phyloP scores from a whole-genome alignment of 345 rosid species.

The Linum lewisii region DNA sequence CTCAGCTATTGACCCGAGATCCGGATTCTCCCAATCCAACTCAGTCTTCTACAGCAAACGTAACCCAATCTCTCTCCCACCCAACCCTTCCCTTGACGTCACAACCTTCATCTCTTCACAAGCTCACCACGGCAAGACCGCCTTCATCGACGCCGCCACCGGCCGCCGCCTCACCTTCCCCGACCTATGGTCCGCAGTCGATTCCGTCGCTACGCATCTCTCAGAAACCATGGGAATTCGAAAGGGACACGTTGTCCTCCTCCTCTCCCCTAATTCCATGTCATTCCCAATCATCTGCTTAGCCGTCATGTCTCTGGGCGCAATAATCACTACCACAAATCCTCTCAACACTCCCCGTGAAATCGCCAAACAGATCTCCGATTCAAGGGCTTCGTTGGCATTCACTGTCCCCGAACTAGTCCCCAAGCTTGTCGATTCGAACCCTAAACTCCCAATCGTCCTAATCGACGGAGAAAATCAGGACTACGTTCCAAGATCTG shows the following conservation, averaged over 20 bases:
- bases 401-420: constrained; percentile 51
- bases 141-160: constrained; percentile 79
- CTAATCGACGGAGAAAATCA: constrained; percentile 38
- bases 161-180: constrained; percentile 53
- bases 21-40: constrained; percentile 57
- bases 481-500: background rate
- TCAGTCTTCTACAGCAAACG: constrained; percentile 70
- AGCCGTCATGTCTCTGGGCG: constrained; percentile 90
- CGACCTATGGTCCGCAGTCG: constrained; percentile 68
- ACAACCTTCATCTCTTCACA: constrained; percentile 75
- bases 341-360: constrained; percentile 73
- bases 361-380: constrained; percentile 52
- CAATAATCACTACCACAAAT: constrained; percentile 75
- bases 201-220: constrained; percentile 50
- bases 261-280: constrained; percentile 85
- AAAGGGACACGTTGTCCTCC: constrained; percentile 71
- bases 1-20: constrained; percentile 26
- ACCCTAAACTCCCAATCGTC: constrained; percentile 35
- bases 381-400: constrained; percentile 61
- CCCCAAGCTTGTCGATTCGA: constrained; percentile 42
- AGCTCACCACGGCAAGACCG: constrained; percentile 60
- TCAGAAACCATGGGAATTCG: constrained; percentile 55
- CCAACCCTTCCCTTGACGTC: constrained; percentile 44
- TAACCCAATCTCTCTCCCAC: constrained; percentile 45
- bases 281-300: constrained; percentile 84